A percentile compares a stretch with the other conserved stretches of the same genome.
Conservation (phyloP, 2,329 filamentous ascomycete genomes). For the Calonectria hawksworthii region DNA sequence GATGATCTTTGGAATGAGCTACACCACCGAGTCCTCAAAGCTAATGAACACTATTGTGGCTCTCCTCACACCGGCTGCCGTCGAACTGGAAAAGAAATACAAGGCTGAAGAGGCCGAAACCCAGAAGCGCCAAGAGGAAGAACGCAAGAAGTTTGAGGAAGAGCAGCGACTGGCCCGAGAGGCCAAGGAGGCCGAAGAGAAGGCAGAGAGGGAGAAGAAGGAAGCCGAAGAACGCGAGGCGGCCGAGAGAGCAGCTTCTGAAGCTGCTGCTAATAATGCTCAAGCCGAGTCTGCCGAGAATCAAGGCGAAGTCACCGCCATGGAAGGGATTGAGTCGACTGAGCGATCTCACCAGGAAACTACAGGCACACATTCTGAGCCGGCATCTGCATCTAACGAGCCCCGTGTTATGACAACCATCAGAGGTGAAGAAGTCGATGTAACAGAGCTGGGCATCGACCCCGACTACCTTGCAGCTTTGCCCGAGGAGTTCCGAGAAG, state of each 20-base stretch:
- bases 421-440: slow-evolving; percentile 88
- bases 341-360: slow-evolving; percentile 50
- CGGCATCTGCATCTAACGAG: slow-evolving; percentile 38
- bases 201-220: slow-evolving; percentile 74
- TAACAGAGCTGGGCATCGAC: slow-evolving; percentile 95
- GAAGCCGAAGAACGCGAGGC: slow-evolving; percentile 79
- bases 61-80: slow-evolving; percentile 84
- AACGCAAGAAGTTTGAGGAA: slow-evolving; percentile 73
- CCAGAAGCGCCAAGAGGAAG: slow-evolving; percentile 66
- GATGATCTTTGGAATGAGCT: slow-evolving; percentile 81
- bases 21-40: slow-evolving; percentile 75
- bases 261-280: slow-evolving; percentile 56
- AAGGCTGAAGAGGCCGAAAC: slow-evolving; percentile 71
- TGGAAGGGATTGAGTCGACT: slow-evolving; percentile 82
- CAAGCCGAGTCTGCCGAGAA: slow-evolving; percentile 20
- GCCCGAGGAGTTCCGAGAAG: slow-evolving; percentile 96
- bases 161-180: slow-evolving; percentile 77
- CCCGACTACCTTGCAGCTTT: slow-evolving; percentile 95
- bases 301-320: slow-evolving; percentile 59
- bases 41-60: slow-evolving; percentile 79
- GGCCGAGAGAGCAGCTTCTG: slow-evolving; percentile 68
- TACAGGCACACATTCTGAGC: slow-evolving; percentile 46
- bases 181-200: slow-evolving; percentile 80
- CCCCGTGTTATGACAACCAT: slow-evolving; percentile 84
- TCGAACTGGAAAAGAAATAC: slow-evolving; percentile 82